phyloP scores from a whole-genome alignment of 768 basidiomycete species.

The Auricularia cornea region DNA sequence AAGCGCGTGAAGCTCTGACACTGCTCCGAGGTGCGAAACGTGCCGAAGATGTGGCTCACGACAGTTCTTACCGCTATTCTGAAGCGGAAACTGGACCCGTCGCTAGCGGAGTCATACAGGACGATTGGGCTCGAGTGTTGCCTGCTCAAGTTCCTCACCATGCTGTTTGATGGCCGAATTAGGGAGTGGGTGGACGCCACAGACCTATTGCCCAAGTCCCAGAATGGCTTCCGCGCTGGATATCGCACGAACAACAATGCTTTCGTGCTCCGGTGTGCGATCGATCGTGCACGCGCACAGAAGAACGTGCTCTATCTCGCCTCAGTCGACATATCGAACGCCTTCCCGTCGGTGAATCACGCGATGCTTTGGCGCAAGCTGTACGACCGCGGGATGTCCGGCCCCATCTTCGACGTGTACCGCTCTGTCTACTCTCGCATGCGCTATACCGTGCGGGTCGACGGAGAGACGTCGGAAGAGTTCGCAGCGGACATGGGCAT shows the following conservation, averaged over 20 bases:
- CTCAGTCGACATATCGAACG: slow-evolving; percentile 23
- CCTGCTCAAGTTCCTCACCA: slow-evolving; percentile 17
- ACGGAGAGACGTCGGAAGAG: slow-evolving; percentile 3
- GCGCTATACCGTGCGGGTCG: neutral
- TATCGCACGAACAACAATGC: slow-evolving; percentile 24
- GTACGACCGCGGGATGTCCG: slow-evolving; percentile 10
- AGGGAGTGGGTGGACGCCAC: slow-evolving; percentile 7
- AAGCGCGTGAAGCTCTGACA: no score
- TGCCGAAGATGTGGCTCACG: slow-evolving; percentile 12
- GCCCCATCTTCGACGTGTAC: slow-evolving; percentile 9
- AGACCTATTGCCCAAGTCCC: slow-evolving; percentile 18
- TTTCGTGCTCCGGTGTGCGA: slow-evolving; percentile 13
- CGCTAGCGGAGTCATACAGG: slow-evolving; percentile 17
- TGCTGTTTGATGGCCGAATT: slow-evolving; percentile 17
- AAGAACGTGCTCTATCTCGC: slow-evolving; percentile 13
- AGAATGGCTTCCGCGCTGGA: slow-evolving; percentile 23
- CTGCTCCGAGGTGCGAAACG: neutral
- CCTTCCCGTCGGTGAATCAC: slow-evolving; percentile 27
- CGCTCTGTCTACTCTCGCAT: slow-evolving; percentile 8
- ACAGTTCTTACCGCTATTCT: slow-evolving; percentile 10
- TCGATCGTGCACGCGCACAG: slow-evolving; percentile 10
- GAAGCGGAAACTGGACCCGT: slow-evolving; percentile 12
- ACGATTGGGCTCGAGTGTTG: slow-evolving; percentile 24
- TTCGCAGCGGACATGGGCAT: slow-evolving; percentile 18
- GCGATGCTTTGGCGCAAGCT: slow-evolving; percentile 27